Base-by-base conservation (phyloP, 1,284 basidiomycete species). In the Trichosporon faecale region DNA sequence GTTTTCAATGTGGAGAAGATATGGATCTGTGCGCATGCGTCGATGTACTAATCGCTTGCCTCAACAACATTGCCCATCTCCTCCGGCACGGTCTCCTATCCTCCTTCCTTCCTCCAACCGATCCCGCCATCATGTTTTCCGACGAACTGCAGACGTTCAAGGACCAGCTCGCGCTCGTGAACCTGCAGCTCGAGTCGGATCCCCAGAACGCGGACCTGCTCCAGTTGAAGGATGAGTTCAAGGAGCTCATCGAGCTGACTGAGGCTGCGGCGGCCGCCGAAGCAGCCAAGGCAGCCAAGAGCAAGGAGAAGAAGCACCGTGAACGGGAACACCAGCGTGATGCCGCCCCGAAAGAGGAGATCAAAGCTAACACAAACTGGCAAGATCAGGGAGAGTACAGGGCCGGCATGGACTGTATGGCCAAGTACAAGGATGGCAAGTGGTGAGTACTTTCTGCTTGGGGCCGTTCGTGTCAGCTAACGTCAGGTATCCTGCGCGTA, bases 321-420 rank as follows among this genome's bases (percentile, higher is more conserved):
- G 57, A 61, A 3, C 35, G 35, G 35, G 35, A 37, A 37, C 35
- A 37, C 11, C 35, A 37, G 35, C 35, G 35, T 61, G 57, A 29
- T 61, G 8, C 57, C 57, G 65, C 21, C 33, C 57, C 37, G n/a
- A 61, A 63, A 61, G 60, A 66, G 61, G 31, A 37, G 37, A 14
- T 60, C 4, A 44, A 31, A 3, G 55, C 31, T 46, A 65, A 57
- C 37, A 25, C 52, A 23, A 72, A 76, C 66, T 80, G 78, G 79
- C 78, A 80, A 72, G 79, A 80, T 21, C 65, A 75, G 61, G 79
- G 79, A 37, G 75, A 76, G 68, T 83, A 83, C 74, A 85, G 83
- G 66, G 91, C 94, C n/a, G 95, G 96, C 7, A 94, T 96, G 81
- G 93, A 98, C 73, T 93, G 93, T 79, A 86, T 94, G 69, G 94